These are phyloP conservation scores for Candida glucosophila DNA, from an alignment of 1,139 yeast genomes.

Conservation along the genomic window DNA sequence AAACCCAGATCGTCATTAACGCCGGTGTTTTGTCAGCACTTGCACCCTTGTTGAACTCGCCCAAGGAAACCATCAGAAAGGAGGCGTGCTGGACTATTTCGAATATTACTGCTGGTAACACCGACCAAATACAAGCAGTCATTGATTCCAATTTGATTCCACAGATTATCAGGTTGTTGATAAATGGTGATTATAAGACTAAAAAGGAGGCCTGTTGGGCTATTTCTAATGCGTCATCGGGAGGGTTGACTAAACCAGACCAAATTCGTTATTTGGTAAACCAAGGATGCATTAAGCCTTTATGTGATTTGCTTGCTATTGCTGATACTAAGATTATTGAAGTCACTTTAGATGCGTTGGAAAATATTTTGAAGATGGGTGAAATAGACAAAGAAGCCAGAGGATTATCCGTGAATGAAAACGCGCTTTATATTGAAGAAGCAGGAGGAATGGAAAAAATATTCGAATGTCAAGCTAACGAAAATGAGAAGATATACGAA, in stretches of 20 bases:
- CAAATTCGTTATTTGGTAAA: constrained; percentile 85
- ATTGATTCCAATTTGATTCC: constrained; percentile 92
- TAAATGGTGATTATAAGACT: constrained; percentile 86
- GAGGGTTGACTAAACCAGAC: constrained; percentile 87
- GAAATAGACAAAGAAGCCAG: constrained; percentile 81
- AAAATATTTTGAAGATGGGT: constrained; percentile 89
- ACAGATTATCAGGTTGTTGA: constrained; percentile 74
- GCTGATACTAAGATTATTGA: constrained; percentile 91
- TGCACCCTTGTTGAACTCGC: constrained; percentile 68
- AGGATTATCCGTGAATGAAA: constrained; percentile 64
- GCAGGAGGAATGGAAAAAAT: constrained; percentile 99
- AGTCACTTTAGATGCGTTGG: constrained; percentile 91
- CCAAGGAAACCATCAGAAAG: constrained; percentile 87
- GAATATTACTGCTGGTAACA: constrained; percentile 94
- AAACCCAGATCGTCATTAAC: constrained; percentile 91
- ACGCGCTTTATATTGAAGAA: constrained; percentile 88
- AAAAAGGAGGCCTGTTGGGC: constrained; percentile 99
- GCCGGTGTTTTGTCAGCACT: constrained; percentile 87
- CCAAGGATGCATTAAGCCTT: constrained; percentile 96
- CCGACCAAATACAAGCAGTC: constrained; percentile 93
- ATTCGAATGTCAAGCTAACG: constrained; percentile 85
- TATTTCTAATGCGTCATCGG: constrained; percentile 92
- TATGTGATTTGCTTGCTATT: constrained; percentile 82
- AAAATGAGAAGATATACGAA: constrained; percentile 84
- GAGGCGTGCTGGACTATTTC: constrained; percentile 99